Conservation (phyloP, 2,329 filamentous ascomycete genomes). For the Aspergillus texensis region DNA sequence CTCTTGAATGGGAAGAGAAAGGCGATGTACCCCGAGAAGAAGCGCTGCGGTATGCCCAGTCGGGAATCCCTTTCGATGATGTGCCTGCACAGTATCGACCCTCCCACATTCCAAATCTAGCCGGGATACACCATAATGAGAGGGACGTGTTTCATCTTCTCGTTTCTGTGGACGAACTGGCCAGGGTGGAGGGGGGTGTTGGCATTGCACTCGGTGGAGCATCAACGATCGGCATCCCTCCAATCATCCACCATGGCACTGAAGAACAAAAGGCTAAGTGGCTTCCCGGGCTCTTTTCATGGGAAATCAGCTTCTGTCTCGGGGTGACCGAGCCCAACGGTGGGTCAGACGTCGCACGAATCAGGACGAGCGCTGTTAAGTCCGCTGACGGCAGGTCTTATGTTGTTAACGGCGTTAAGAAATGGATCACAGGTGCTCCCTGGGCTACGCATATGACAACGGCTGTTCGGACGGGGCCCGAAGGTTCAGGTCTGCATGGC, state of each 20-base stretch:
- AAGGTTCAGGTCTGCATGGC: conserved; percentile 71
- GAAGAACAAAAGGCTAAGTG: conserved; percentile 19
- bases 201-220: conserved; percentile 12
- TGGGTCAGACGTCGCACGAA: conserved; percentile 68
- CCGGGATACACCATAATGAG: too few relatives aligned
- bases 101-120: too few relatives aligned
- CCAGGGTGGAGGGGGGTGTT: not conserved
- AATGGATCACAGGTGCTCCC: conserved; percentile 77
- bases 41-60: too few relatives aligned
- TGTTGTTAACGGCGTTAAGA: conserved; percentile 68
- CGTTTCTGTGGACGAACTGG: not conserved
- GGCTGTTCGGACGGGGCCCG: conserved; percentile 50
- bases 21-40: not conserved
- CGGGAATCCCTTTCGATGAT: too few relatives aligned
- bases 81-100: too few relatives aligned
- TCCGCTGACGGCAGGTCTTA: conserved; percentile 65
- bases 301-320: conserved; percentile 13
- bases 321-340: conserved; percentile 18
- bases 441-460: conserved; percentile 74
- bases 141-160: conserved; percentile 1
- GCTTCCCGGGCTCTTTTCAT: conserved; percentile 16
- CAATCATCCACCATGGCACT: conserved; percentile 19
- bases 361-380: conserved; percentile 73
- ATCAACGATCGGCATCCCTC: conserved; percentile 17
- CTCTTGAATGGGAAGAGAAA: conserved; percentile 3